Evolutionary conservation across 768 basidiomycete genomes (phyloP).

Genomic region (Serendipita vermifera): DNA sequence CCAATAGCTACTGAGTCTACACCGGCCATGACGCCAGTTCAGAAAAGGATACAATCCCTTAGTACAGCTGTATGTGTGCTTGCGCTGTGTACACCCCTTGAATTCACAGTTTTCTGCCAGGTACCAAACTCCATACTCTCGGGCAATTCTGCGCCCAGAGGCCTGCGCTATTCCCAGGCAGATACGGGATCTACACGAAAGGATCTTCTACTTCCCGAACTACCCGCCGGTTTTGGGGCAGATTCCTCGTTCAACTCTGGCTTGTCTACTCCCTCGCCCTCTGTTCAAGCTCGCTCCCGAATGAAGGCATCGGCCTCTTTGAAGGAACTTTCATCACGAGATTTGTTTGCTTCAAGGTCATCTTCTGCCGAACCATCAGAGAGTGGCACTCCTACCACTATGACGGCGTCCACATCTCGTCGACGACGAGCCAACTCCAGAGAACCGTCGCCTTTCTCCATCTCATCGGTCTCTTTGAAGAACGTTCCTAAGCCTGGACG

Average conservation of each 20-base stretch:
- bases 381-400: background rate
- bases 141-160: background rate
- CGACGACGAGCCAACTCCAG: background rate
- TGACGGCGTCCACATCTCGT: background rate
- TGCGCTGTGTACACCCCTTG: background rate
- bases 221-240: background rate
- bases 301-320: background rate
- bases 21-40: background rate
- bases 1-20: background rate
- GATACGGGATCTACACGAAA: background rate
- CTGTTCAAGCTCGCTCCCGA: conserved; percentile 7
- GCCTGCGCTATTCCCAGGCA: background rate
- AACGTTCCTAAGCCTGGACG: conserved; percentile 5
- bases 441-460: conserved; percentile 3
- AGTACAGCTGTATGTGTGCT: background rate
- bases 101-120: too few relatives aligned
- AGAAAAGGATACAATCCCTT: background rate
- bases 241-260: background rate
- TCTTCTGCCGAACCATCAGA: background rate
- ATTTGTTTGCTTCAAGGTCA: background rate
- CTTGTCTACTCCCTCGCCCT: background rate
- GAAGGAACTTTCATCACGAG: background rate
- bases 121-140: background rate
- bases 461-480: conserved; percentile 4
- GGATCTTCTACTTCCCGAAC: background rate